Base-by-base conservation (phyloP, 2,329 filamentous ascomycete genomes). In the Neocatenulostroma microsporum region DNA sequence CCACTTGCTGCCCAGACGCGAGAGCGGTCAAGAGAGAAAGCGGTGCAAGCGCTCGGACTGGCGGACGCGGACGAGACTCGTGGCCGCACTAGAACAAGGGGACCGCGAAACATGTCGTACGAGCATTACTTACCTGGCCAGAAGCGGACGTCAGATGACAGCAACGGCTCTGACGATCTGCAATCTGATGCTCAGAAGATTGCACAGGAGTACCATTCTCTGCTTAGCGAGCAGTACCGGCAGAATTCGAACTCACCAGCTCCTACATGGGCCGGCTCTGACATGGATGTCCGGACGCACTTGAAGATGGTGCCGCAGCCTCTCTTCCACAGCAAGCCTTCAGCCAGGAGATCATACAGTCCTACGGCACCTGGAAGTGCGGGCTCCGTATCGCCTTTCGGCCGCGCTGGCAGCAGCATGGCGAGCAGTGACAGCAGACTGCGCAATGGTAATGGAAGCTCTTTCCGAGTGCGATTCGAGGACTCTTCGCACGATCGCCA, bases 281-380 rank as follows among this genome's bases (percentile, higher is more conserved):
- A 53, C 15, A 45, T 42, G 12, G 50, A 48, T 24, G 35, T 54
- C 12, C 37, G 42, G 11, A 36, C 40, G 15, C 51, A 55, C 25
- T 54, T 57, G 51, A 59, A 51, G 35, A 46, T 58, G 43, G 44
- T 57, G 2, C 56, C 55, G 4, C 53, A 54, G 30, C 52, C 56
- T 21, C 40, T 58, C 0, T 57, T 58, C 36, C 39, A 44, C 20
- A 30, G 33, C 26, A 51, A 50, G 32, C 39, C 33, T 21, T 24
- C 35, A 19, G 27, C 39, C 5, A 40, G 29, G n/a, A n/a, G n/a
- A n/a, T n/a, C n/a, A n/a, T n/a, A n/a, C n/a, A n/a, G n/a, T n/a
- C n/a, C n/a, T n/a, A n/a, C n/a, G n/a, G n/a, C n/a, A n/a, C n/a
- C n/a, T 10, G 11, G 13, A 20, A 34, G 21, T 13, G 32, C 3